phyloP scores from a whole-genome alignment of 1,139 yeast genomes.

The Taiozyma onychis region DNA sequence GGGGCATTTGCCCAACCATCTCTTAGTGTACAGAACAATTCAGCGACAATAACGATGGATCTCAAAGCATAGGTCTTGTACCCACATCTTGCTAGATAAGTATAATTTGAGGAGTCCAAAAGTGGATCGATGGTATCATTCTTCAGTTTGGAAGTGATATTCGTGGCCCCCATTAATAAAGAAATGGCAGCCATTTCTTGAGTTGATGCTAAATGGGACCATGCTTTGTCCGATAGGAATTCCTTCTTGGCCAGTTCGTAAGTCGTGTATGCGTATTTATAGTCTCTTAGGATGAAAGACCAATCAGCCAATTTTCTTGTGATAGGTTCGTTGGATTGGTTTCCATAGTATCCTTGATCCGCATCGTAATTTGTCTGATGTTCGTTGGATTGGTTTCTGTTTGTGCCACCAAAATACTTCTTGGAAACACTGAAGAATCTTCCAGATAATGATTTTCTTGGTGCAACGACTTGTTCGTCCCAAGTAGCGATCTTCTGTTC shows the following conservation, averaged over 20 bases:
- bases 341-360: constrained; percentile 48
- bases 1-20: constrained; percentile 37
- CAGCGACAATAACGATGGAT: constrained; percentile 31
- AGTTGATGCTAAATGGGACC: constrained; percentile 76
- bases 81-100: constrained; percentile 26
- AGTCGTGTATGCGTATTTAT: constrained; percentile 75
- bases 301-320: constrained; percentile 86
- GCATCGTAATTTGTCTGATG: constrained; percentile 32
- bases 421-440: constrained; percentile 66
- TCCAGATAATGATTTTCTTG: constrained; percentile 68
- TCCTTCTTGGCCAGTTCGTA: constrained; percentile 83
- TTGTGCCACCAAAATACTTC: constrained; percentile 42
- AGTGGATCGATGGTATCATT: constrained; percentile 56
- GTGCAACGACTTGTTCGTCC: constrained; percentile 70
- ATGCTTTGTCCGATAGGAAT: constrained; percentile 71
- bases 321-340: constrained; percentile 65
- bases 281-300: constrained; percentile 85
- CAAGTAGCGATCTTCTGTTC: constrained; percentile 65
- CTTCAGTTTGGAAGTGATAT: constrained; percentile 53
- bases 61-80: constrained; percentile 34
- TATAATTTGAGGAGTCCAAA: constrained; percentile 37
- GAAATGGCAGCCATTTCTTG: constrained; percentile 86
- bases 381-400: constrained; percentile 20
- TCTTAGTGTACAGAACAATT: constrained; percentile 31
- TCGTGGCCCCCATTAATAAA: constrained; percentile 60